Conservation (phyloP, 2,329 filamentous ascomycete genomes). For the Blastomyces parvus region DNA sequence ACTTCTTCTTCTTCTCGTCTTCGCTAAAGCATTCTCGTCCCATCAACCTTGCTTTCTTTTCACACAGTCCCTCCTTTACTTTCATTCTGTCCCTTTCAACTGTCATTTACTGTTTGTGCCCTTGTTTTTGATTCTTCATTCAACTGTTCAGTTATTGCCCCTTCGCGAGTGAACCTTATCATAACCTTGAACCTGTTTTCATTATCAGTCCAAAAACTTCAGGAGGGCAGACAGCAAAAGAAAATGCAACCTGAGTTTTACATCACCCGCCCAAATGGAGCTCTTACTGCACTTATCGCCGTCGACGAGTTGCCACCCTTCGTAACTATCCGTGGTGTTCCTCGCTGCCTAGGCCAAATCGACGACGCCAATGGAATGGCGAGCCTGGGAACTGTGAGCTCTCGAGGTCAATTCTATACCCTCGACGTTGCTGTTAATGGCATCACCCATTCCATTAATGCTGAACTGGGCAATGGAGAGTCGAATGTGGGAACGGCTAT, state of each 20-base stretch:
- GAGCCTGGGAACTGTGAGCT: conserved; percentile 29
- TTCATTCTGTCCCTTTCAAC: background rate
- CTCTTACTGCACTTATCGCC: conserved; percentile 35
- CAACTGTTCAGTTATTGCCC: background rate
- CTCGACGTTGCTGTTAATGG: conserved; percentile 22
- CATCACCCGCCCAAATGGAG: conserved; percentile 33
- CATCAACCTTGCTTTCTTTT: background rate
- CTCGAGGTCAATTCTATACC: conserved; percentile 28
- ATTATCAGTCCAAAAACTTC: background rate
- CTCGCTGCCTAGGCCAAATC: conserved; percentile 30
- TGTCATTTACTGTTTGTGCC: background rate
- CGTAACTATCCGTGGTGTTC: conserved; percentile 30
- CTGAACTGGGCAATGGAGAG: background rate
- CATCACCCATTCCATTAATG: background rate
- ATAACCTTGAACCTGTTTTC: background rate
- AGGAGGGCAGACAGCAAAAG: background rate
- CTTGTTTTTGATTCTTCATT: background rate
- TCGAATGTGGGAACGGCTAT: background rate
- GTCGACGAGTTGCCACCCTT: conserved; percentile 37
- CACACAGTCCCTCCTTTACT: background rate
- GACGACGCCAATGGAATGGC: conserved; percentile 33
- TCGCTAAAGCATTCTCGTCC: background rate
- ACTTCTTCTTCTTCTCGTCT: background rate
- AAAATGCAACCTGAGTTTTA: conserved; percentile 34
- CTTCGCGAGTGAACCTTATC: background rate